Evolutionary conservation across 805 yeast species (phyloP).

Genomic region (Pichia kluyveri): DNA sequence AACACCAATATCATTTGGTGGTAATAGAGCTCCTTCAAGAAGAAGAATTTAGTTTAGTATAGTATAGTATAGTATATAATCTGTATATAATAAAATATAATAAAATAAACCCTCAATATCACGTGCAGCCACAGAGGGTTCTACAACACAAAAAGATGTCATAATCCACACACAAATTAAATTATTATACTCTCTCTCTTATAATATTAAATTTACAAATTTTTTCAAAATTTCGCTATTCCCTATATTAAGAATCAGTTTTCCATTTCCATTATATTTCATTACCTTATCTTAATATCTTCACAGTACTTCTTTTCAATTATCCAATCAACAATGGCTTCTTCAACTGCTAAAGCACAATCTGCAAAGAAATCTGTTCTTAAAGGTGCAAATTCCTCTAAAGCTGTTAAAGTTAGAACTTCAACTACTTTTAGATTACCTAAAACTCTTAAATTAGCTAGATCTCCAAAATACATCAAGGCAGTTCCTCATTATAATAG

Average conservation of each 20-base stretch:
- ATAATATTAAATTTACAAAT: too few relatives aligned
- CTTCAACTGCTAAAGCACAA: slow-evolving; percentile 68
- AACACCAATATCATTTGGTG: slow-evolving; percentile 86
- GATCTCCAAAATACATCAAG: slow-evolving; percentile 94
- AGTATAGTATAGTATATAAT: too few relatives aligned
- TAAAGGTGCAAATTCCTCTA: slow-evolving; percentile 91
- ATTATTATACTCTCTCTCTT: too few relatives aligned
- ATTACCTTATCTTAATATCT: too few relatives aligned
- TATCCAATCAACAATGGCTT: too few relatives aligned
- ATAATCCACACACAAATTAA: neutral
- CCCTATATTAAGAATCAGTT: too few relatives aligned
- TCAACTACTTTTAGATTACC: slow-evolving; percentile 94
- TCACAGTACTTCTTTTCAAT: too few relatives aligned
- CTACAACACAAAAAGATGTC: slow-evolving; percentile 9
- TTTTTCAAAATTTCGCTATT: too few relatives aligned
- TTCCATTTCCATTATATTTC: too few relatives aligned
- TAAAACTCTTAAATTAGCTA: slow-evolving; percentile 89
- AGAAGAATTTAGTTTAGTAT: too few relatives aligned
- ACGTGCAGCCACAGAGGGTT: slow-evolving; percentile 10
- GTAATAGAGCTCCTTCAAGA: slow-evolving; percentile 73
- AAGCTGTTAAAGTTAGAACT: slow-evolving; percentile 90
- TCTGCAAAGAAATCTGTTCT: slow-evolving; percentile 98
- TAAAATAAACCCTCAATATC: too few relatives aligned
- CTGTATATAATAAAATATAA: neutral
- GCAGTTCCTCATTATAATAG: slow-evolving; percentile 97